Percentiles rank a stretch among this genome's conserved stretches.
These are phyloP conservation scores for Vitis amurensis DNA, from an alignment of 164 flowering plant genomes.

Conservation along the genomic window DNA sequence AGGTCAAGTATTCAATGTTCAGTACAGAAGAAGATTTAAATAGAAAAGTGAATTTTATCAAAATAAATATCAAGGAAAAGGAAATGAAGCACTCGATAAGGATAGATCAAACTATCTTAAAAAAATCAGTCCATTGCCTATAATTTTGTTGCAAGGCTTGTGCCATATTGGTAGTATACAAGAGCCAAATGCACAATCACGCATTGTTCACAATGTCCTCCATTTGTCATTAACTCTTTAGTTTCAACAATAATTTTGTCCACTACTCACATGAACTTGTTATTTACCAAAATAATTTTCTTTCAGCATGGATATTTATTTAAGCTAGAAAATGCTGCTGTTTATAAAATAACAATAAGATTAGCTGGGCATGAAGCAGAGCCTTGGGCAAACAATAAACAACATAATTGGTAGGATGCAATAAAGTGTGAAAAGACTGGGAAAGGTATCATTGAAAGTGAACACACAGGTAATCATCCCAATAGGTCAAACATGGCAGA, in stretches of 20 bases:
- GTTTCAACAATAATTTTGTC: background rate
- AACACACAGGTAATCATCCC: too few relatives aligned
- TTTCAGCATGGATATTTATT: background rate
- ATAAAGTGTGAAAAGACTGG: background rate
- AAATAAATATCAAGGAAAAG: background rate
- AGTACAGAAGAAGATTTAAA: background rate
- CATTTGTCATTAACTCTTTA: background rate
- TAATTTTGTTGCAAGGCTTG: background rate
- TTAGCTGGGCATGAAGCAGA: too few relatives aligned
- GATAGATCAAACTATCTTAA: background rate
- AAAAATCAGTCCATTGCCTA: background rate
- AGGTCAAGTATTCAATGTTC: background rate
- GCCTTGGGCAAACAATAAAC: too few relatives aligned
- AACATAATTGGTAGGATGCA: background rate
- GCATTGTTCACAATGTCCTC: background rate
- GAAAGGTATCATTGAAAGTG: too few relatives aligned
- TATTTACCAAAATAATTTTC: background rate
- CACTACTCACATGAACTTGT: background rate
- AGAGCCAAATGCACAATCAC: background rate
- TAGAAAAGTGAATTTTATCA: background rate
- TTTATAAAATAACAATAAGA: too few relatives aligned
- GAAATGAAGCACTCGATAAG: background rate
- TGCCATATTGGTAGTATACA: background rate
- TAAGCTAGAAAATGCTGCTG: too few relatives aligned
- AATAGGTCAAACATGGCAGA: background rate